Percentiles rank a stretch among this genome's conserved stretches.
phyloP scores from a whole-genome alignment of 2,329 filamentous ascomycete genomes.

The Aspergillus chevalieri region DNA sequence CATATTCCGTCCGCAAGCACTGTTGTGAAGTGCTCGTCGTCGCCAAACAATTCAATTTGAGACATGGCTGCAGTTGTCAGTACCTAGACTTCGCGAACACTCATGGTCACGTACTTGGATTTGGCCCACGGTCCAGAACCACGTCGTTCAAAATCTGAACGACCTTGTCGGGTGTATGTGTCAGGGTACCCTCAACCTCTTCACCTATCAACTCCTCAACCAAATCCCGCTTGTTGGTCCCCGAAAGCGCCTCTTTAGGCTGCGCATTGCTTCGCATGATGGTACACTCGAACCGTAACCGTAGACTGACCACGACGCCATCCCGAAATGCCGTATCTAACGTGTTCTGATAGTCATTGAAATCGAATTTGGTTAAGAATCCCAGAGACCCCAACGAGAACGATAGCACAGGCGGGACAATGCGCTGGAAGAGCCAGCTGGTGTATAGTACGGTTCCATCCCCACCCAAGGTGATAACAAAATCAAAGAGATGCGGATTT shows the following conservation, averaged over 20 bases:
- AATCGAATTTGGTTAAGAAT: constrained; percentile 96
- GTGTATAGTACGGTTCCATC: constrained; percentile 97
- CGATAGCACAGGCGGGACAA: constrained; percentile 87
- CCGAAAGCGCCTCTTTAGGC: constrained; percentile 20
- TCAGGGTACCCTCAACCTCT: constrained; percentile 74
- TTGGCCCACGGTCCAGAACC: constrained; percentile 91
- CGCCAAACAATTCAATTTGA: constrained; percentile 83
- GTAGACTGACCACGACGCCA: constrained; percentile 80
- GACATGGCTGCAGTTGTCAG: constrained; percentile 64
- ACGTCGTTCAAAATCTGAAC: constrained; percentile 94
- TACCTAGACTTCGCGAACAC: not conserved
- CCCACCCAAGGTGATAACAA: constrained; percentile 83
- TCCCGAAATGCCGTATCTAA: constrained; percentile 68
- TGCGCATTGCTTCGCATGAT: constrained; percentile 64
- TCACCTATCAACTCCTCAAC: constrained; percentile 87
- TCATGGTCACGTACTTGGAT: constrained; percentile 62
- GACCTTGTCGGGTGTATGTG: constrained; percentile 75
- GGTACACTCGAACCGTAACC: constrained; percentile 86
- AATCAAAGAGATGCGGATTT: constrained; percentile 83
- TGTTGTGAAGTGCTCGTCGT: constrained; percentile 92
- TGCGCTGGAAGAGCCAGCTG: constrained; percentile 92
- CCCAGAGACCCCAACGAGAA: constrained; percentile 88
- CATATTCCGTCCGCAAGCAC: constrained; percentile 89
- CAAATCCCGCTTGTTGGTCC: constrained; percentile 55
- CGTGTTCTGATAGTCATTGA: constrained; percentile 63